Conservation (phyloP, 768 basidiomycete genomes). For the Chalciporus chontae region DNA sequence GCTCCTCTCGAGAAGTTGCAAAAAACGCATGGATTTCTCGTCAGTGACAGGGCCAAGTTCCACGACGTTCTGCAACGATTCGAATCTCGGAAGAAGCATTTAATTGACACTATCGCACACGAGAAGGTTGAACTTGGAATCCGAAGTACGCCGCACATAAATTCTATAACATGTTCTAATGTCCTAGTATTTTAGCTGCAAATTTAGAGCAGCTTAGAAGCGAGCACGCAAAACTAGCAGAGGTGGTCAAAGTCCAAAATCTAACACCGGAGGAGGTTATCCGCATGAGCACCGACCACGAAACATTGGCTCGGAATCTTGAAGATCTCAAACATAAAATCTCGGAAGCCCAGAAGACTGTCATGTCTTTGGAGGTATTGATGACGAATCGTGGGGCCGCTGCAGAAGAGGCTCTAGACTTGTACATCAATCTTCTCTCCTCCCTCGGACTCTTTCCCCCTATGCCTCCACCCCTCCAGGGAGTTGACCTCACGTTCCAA, state of each 20-base stretch:
- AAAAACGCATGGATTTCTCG: constrained; percentile 59
- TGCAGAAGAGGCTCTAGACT: constrained; percentile 78
- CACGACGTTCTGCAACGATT: constrained; percentile 70
- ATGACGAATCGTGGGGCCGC: constrained; percentile 75
- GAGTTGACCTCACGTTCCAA: constrained; percentile 75
- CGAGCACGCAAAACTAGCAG: constrained; percentile 60
- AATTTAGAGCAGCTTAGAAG: constrained; percentile 60
- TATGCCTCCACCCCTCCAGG: constrained; percentile 64
- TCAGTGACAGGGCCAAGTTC: constrained; percentile 75
- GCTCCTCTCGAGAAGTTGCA: constrained; percentile 62
- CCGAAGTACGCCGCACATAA: constrained; percentile 40
- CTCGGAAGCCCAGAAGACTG: constrained; percentile 63
- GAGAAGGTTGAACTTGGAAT: constrained; percentile 62
- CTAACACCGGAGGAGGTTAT: constrained; percentile 87
- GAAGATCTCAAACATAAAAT: constrained; percentile 77
- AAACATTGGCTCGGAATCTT: constrained; percentile 66
- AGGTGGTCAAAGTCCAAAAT: constrained; percentile 81
- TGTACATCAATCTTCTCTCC: constrained; percentile 73
- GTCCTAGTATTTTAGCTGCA: constrained; percentile 38
- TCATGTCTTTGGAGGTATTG: constrained; percentile 80
- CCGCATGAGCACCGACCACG: constrained; percentile 88
- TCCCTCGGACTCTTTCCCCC: constrained; percentile 76
- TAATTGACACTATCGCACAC: constrained; percentile 61
- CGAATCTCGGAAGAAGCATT: constrained; percentile 63
- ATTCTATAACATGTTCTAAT: background rate